Evolutionary conservation across 768 basidiomycete species (phyloP), one percentile per base, ranked within the genome.

Genomic region (Rubroboletus satanas): DNA sequence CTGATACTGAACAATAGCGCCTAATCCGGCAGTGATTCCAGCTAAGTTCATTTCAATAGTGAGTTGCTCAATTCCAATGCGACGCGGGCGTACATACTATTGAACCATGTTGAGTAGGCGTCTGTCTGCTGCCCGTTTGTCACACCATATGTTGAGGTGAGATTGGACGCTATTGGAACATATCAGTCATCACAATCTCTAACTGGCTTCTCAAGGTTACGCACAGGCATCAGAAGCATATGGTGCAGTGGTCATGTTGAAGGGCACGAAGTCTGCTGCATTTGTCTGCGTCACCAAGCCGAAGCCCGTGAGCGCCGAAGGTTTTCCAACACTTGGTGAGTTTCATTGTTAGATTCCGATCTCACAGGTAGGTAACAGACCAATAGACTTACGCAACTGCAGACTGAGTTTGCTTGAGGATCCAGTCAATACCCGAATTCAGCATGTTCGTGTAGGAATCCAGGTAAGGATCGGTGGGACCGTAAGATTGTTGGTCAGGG

Each of bases 401-500:
- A 23, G 75, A 63, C 17, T 75, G 72, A 1, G 74, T 76, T 52
- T 87, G 83, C 8, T 61, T 61, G 26, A 63, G 61, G 49, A 87
- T 85, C 85, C 85, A 87, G 32, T 76, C 70, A 45, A 74, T 49
- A 29, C 85, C 85, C 18, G 63, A 65, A 55, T 80, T 69, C 36
- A 86, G 62, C 0, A 74, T 77, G 54, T 82, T 79, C 56, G 83
- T 77, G 68, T 80, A 83, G 10, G 77, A 59, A 41, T 79, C 69
- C 48, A 82, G 66, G 55, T 71, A 75, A 15, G 81, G 77, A 64
- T 84, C 82, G 28, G 67, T 61, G 23, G 75, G 54, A 31, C 71
- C 79, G 59, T 85, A 87, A 36, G 68, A 64, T 56, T 81, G 76
- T 65, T 88, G 87, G 62, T 88, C 84, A 18, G 87, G 85, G 77